These are phyloP conservation scores for Cyberlindnera petersonii DNA, from an alignment of 805 yeast species.

Conservation along the genomic window DNA sequence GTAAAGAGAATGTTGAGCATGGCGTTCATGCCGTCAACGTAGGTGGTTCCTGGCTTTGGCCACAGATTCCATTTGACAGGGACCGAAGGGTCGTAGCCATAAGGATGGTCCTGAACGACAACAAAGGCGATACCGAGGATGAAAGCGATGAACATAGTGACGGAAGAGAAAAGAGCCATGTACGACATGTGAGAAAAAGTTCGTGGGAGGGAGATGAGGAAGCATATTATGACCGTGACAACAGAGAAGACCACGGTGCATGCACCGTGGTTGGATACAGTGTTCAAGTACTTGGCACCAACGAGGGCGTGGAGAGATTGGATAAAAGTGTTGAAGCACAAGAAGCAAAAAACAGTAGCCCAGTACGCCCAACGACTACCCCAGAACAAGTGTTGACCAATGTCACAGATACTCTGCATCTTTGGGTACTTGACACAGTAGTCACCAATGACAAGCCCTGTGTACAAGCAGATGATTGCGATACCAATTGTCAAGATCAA, in stretches of 20 bases:
- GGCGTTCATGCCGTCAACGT: constrained; percentile 52
- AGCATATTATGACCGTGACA: constrained; percentile 45
- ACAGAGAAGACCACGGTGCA: constrained; percentile 53
- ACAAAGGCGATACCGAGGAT: constrained; percentile 49
- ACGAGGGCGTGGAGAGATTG: constrained; percentile 56
- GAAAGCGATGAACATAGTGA: constrained; percentile 55
- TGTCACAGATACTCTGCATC: constrained; percentile 51
- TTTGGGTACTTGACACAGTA: constrained; percentile 52
- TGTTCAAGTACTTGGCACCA: constrained; percentile 58
- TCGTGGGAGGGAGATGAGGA: constrained; percentile 50
- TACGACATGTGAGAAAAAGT: constrained; percentile 50
- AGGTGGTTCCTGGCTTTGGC: constrained; percentile 51
- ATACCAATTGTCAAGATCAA: constrained; percentile 49
- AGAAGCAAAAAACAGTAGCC: constrained; percentile 50
- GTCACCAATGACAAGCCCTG: constrained; percentile 52
- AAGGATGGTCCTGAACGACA: constrained; percentile 48
- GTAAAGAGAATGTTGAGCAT: constrained; percentile 56
- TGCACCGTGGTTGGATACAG: constrained; percentile 45
- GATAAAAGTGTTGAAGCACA: constrained; percentile 51
- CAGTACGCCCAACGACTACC: constrained; percentile 50
- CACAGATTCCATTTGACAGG: constrained; percentile 44
- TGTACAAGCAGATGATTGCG: constrained; percentile 47
- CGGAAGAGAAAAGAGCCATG: constrained; percentile 50
- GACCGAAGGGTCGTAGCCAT: constrained; percentile 33
- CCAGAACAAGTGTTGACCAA: constrained; percentile 55